Conservation (phyloP, 805 yeast species). For the Candida namnaoensis region DNA sequence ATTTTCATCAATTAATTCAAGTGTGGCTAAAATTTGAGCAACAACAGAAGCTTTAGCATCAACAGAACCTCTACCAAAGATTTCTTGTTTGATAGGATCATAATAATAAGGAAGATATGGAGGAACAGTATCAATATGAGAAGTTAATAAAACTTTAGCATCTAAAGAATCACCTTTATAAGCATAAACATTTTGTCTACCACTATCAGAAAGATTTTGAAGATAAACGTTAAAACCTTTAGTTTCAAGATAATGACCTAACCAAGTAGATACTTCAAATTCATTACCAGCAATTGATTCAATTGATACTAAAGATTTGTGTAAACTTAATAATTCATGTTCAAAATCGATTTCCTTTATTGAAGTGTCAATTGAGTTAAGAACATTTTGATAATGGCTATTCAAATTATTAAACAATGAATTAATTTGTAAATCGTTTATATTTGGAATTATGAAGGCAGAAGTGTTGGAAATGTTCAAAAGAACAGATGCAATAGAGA, state of each 20-base stretch:
- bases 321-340: conserved; percentile 14
- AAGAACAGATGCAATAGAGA: too few relatives aligned
- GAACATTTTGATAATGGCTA: too few relatives aligned
- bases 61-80: conserved; percentile 59
- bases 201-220: conserved; percentile 21
- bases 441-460: too few relatives aligned
- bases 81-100: conserved; percentile 29
- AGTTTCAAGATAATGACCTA: conserved; percentile 6
- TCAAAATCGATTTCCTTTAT: conserved; percentile 1
- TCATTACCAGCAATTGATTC: conserved; percentile 12
- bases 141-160: conserved; percentile 43
- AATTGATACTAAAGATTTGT: conserved; percentile 16
- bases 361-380: too few relatives aligned
- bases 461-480: too few relatives aligned
- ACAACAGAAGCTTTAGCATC: conserved; percentile 73
- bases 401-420: too few relatives aligned
- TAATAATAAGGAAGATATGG: conserved; percentile 43
- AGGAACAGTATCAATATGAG: conserved; percentile 70
- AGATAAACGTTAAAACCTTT: conserved; percentile 46
- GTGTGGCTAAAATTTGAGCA: conserved; percentile 45
- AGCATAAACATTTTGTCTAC: conserved; percentile 47
- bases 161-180: conserved; percentile 34
- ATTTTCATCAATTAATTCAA: conserved; percentile 32
- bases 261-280: conserved; percentile 8
- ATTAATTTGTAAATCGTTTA: too few relatives aligned